Percentiles rank a stretch among this genome's conserved stretches.
Evolutionary conservation across 2,329 filamentous ascomycete species (phyloP).

Genomic region (Diaporthe sp.): DNA sequence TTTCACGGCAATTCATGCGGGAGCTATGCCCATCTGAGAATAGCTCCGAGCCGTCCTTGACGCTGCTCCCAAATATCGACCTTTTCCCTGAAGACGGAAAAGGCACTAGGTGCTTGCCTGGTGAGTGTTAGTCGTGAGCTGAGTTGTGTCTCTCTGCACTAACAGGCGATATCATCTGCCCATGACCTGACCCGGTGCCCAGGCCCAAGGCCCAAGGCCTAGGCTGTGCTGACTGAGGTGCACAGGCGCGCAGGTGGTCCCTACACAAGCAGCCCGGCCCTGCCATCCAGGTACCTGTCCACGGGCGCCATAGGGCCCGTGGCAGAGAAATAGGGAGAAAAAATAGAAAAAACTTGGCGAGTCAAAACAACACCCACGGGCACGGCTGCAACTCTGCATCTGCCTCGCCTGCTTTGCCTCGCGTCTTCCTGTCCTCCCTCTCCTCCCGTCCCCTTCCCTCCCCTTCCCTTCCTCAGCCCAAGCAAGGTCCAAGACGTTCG

Average conservation of each 20-base stretch:
- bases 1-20: conserved; percentile 18
- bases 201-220: neutral
- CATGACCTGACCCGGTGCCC: neutral
- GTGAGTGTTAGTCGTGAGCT: neutral
- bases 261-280: neutral
- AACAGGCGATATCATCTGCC: neutral
- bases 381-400: conserved; percentile 35
- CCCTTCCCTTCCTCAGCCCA: conserved; percentile 30
- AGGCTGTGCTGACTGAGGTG: conserved; percentile 14
- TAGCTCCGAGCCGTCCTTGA: neutral
- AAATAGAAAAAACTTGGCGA: conserved; percentile 30
- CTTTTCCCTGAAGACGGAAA: neutral
- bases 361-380: conserved; percentile 37
- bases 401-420: conserved; percentile 17
- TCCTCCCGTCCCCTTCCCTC: conserved; percentile 6
- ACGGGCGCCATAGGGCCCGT: neutral
- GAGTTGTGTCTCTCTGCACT: neutral
- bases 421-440: conserved; percentile 10
- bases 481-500: conserved; percentile 38
- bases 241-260: conserved; percentile 1
- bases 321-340: conserved; percentile 29
- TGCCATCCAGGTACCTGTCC: conserved; percentile 5
- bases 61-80: neutral
- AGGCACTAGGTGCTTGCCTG: neutral
- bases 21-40: conserved; percentile 11